A percentile compares a stretch with the other conserved stretches of the same genome.
Evolutionary conservation across 2,329 filamentous ascomycete species (phyloP).

Genomic region (Thermothelomyces thermophilus): DNA sequence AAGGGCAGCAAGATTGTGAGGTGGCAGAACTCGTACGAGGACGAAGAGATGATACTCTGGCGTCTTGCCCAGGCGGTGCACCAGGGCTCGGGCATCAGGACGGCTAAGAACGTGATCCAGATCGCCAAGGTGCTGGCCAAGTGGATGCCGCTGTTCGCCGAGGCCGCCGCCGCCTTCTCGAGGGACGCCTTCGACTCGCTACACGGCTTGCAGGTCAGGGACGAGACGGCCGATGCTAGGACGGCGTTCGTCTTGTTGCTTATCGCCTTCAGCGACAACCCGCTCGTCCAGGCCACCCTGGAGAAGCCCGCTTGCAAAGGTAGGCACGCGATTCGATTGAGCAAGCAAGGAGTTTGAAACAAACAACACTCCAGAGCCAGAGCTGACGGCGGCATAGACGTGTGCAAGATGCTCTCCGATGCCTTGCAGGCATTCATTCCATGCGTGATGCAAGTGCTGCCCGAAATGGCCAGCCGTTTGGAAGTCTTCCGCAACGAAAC

Average conservation of each 20-base stretch:
- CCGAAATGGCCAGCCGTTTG: conserved; percentile 47
- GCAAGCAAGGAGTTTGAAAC: not conserved
- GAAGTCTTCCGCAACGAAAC: conserved; percentile 54
- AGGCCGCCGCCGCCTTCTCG: conserved; percentile 42
- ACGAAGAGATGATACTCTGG: conserved; percentile 90
- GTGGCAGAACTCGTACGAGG: conserved; percentile 52
- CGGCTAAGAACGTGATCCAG: conserved; percentile 42
- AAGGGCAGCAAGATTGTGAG: conserved; percentile 24
- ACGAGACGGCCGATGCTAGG: conserved; percentile 43
- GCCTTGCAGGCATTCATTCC: conserved; percentile 43
- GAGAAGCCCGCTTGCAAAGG: conserved; percentile 47
- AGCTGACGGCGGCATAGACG: conserved; percentile 31
- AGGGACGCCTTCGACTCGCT: conserved; percentile 41
- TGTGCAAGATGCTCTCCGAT: conserved; percentile 44
- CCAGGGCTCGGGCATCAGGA: conserved; percentile 43
- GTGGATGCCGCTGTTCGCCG: conserved; percentile 54
- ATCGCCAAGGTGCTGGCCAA: conserved; percentile 44
- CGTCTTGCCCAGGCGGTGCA: conserved; percentile 83
- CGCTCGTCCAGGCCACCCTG: conserved; percentile 47
- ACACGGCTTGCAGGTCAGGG: conserved; percentile 38
- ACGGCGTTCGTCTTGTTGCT: conserved; percentile 54
- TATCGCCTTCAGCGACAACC: conserved; percentile 55
- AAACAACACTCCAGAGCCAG: not conserved
- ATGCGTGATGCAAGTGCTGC: conserved; percentile 50
- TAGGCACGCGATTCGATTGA: conserved; percentile 24